These are phyloP conservation scores for Wickerhamomyces xylosicus DNA, from an alignment of 805 yeast genomes.

Conservation along the genomic window DNA sequence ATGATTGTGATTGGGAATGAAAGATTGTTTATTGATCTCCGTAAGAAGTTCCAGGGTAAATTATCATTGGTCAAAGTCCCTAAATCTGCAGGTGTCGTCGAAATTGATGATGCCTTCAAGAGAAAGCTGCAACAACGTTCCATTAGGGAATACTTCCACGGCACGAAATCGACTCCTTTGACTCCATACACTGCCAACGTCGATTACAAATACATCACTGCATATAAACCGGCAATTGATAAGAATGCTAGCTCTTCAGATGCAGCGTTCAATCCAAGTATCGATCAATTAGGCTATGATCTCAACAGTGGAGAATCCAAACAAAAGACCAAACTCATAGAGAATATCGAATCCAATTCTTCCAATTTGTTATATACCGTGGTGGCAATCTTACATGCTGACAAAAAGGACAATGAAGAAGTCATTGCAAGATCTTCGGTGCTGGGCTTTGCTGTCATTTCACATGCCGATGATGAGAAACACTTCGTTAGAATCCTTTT, in stretches of 20 bases:
- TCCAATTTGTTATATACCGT: constrained; percentile 65
- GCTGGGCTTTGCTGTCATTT: constrained; percentile 58
- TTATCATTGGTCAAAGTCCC: constrained; percentile 44
- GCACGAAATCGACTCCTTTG: constrained; percentile 50
- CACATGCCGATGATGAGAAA: constrained; percentile 62
- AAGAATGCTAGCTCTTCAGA: constrained; percentile 10
- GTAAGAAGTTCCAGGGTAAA: constrained; percentile 34
- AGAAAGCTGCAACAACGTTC: constrained; percentile 67
- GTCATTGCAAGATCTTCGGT: constrained; percentile 46
- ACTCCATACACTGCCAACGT: constrained; percentile 83
- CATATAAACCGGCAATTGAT: constrained; percentile 41
- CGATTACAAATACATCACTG: constrained; percentile 47
- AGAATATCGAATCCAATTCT: constrained; percentile 33
- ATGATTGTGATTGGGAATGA: constrained; percentile 73
- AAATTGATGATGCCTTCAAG: constrained; percentile 55
- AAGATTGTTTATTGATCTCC: constrained; percentile 51
- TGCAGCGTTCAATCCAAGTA: constrained; percentile 1
- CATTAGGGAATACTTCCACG: constrained; percentile 86
- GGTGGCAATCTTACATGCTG: constrained; percentile 51
- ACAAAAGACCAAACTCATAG: constrained; percentile 15
- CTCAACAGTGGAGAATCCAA: constrained; percentile 9
- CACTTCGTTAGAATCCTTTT: constrained; percentile 59
- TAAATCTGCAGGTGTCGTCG: constrained; percentile 68
- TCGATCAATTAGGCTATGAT: constrained; percentile 8
- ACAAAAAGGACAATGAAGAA: constrained; percentile 34